Conservation (phyloP, 257 asterid genomes). For the Cynanchum wilfordii region DNA sequence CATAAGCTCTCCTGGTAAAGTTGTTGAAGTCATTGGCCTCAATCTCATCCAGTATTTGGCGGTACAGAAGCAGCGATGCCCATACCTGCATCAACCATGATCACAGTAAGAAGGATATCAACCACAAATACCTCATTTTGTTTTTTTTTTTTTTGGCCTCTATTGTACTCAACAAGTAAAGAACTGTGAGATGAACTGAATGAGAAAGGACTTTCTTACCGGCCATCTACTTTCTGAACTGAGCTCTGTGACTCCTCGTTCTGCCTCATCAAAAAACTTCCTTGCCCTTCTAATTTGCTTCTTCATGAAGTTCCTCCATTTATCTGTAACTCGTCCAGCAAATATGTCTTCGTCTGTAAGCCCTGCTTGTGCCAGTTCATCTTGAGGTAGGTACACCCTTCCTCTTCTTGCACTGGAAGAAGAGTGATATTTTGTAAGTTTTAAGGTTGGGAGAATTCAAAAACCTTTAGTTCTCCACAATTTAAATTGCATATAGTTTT, state of each 20-base stretch:
- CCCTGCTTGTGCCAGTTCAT: slow-evolving; percentile 88
- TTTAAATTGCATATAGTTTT: not conserved
- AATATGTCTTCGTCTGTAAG: slow-evolving; percentile 83
- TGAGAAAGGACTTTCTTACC: slow-evolving; percentile 34
- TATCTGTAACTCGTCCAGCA: slow-evolving; percentile 79
- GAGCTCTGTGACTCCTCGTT: slow-evolving; percentile 74
- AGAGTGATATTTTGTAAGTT: slow-evolving; percentile 1
- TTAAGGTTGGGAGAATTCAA: not conserved
- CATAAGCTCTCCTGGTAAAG: slow-evolving; percentile 88
- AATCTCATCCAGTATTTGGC: slow-evolving; percentile 85
- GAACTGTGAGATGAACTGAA: not conserved
- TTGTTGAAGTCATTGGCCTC: slow-evolving; percentile 96
- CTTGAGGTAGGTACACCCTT: slow-evolving; percentile 89
- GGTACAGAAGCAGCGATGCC: slow-evolving; percentile 70
- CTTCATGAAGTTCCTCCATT: slow-evolving; percentile 91
- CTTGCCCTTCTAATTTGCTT: slow-evolving; percentile 88
- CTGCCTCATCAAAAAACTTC: slow-evolving; percentile 85
- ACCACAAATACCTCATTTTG: not conserved
- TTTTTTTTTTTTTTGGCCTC: not conserved
- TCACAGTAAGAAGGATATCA: not conserved
- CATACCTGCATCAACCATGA: slow-evolving; percentile 51
- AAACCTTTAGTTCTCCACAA: not conserved
- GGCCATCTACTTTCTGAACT: slow-evolving; percentile 98
- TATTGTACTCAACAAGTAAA: too few relatives aligned
- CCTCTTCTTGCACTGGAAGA: slow-evolving; percentile 79